Percentiles rank a stretch among this genome's conserved stretches.
Conservation (phyloP, 768 basidiomycete genomes). For the Leccinum aurantiacum region DNA sequence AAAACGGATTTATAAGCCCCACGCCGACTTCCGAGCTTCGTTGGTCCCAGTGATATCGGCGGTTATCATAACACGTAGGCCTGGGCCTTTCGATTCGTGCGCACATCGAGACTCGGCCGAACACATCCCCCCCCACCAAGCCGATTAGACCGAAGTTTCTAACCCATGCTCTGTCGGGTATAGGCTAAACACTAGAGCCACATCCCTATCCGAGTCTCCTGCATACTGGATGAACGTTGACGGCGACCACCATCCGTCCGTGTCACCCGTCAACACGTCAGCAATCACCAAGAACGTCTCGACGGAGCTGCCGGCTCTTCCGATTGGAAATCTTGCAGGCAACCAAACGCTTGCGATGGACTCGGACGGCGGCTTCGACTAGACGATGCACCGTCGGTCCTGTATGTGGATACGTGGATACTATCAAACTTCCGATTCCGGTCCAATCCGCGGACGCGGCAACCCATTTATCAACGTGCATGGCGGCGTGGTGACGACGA, state of each 20-base stretch:
- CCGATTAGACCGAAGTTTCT: background rate
- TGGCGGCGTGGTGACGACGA: background rate
- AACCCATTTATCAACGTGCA: background rate
- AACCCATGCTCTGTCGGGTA: background rate
- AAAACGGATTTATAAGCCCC: background rate
- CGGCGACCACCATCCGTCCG: background rate
- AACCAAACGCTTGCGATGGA: background rate
- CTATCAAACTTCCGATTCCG: background rate
- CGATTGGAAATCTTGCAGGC: background rate
- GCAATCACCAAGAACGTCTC: background rate
- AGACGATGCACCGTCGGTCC: background rate
- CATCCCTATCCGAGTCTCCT: background rate
- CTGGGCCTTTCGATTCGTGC: background rate
- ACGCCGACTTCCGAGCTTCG: background rate
- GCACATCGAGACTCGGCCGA: background rate
- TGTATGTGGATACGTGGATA: background rate
- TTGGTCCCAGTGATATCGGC: background rate
- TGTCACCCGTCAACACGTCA: background rate
- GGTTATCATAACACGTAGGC: background rate
- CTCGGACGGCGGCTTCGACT: background rate
- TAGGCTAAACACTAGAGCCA: background rate
- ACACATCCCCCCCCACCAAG: background rate
- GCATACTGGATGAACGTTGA: background rate
- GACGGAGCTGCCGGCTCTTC: background rate
- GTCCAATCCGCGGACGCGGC: background rate